Conservation (phyloP, 2,329 filamentous ascomycete species). For the Periconia macrospinosa region DNA sequence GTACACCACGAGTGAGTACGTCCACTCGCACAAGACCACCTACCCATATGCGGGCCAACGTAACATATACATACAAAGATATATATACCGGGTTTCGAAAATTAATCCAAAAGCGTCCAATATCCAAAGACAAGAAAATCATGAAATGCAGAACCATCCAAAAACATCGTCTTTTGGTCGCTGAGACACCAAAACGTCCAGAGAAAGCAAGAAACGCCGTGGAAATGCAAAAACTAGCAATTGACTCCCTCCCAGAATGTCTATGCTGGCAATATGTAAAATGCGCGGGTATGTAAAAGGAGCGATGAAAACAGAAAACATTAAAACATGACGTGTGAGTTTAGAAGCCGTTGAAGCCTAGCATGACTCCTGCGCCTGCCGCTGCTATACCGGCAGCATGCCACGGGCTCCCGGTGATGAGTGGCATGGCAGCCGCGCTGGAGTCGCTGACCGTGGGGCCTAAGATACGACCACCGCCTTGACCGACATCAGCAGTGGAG, state of each 20-base stretch:
- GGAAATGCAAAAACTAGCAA: neutral
- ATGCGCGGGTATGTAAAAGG: neutral
- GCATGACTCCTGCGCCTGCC: conserved; percentile 32
- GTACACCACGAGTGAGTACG: no score
- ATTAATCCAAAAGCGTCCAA: no score
- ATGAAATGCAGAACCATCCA: no score
- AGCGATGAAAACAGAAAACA: neutral
- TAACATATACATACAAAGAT: no score
- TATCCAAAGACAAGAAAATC: no score
- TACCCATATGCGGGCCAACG: no score
- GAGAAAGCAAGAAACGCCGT: no score
- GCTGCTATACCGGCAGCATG: conserved; percentile 29
- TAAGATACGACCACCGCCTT: conserved; percentile 49
- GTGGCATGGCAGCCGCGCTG: conserved; percentile 23
- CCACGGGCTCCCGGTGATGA: conserved; percentile 31
- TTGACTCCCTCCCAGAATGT: no score
- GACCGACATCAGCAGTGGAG: conserved; percentile 48
- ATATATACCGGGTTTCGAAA: no score
- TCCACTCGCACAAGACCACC: no score
- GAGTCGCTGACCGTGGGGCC: conserved; percentile 9
- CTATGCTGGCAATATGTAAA: neutral
- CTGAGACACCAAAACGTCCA: no score
- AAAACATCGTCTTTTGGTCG: no score
- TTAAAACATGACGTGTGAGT: neutral
- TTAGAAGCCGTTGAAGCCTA: conserved; percentile 39